Base-by-base conservation (phyloP, 495 filamentous ascomycete genomes). In the Trichoderma gamsii region DNA sequence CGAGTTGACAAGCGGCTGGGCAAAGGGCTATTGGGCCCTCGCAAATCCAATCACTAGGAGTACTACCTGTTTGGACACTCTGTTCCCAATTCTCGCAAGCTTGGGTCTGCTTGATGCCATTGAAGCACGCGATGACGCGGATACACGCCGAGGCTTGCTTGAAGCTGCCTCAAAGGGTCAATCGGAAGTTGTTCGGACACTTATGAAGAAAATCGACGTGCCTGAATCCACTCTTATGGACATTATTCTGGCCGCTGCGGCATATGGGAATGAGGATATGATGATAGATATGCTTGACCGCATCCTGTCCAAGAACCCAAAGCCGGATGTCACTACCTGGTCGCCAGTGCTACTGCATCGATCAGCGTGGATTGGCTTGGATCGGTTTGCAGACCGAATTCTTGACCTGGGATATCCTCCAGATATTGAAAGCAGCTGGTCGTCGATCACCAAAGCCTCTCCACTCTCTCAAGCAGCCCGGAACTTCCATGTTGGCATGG, bases 31-130 rank as follows among this genome's bases (percentile, higher is more conserved):
- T 32, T 68, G 67, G 67, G 67, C 56, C 6, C 67, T 68, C 35
- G 32, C 67, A 46, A 68, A 68, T 21, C 67, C 67, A 25, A 32
- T 68, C 11, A 64, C 67, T 16, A 44, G 67, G n/a, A 68, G 59
- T n/a, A 15, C 43, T 25, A 21, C 44, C n/a, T 64, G 59, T n/a
- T 69, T 69, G n/a, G 27, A 65, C 13, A 68, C 67, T 32, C 41
- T 66, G 15, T 69, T 52, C 51, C 67, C 69, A 13, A 23, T 66
- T 44, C 38, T 71, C 3, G 67, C 67, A 56, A 63, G 69, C 23
- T 29, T 66, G 1, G 69, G 69, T 7, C 63, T 71, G 11, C 8
- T 23, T 46, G 56, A 46, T 13, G 41, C 9, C 16, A 23, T 49
- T 44, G 35, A 68, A 64, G 56, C 56, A 18, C 56, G 23, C 35